Percentiles rank a stretch among this genome's conserved stretches.
phyloP scores from a whole-genome alignment of 768 basidiomycete species.

The Suillus cothurnatus region DNA sequence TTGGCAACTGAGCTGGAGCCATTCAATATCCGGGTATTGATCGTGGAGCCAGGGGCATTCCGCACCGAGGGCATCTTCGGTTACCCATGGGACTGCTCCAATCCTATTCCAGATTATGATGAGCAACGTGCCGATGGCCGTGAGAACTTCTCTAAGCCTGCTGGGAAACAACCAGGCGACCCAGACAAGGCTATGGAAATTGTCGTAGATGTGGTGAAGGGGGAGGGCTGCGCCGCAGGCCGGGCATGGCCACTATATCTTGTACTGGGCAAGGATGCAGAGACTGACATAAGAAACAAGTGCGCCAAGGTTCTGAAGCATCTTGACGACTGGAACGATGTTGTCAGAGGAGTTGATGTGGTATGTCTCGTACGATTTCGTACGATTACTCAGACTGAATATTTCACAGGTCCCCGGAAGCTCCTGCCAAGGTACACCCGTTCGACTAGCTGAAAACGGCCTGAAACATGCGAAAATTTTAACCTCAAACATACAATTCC shows the following conservation, averaged over 20 bases:
- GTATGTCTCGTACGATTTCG: neutral
- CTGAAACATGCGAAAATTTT: too few species aligned
- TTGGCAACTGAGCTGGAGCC: conserved; percentile 41
- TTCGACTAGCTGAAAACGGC: too few species aligned
- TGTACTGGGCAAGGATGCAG: conserved; percentile 31
- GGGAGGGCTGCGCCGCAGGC: conserved; percentile 34
- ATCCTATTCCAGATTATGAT: conserved; percentile 40
- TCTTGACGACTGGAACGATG: conserved; percentile 34
- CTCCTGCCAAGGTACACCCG: too few species aligned
- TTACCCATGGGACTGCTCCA: conserved; percentile 23
- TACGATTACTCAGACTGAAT: neutral
- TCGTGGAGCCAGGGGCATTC: conserved; percentile 46
- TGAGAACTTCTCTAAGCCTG: neutral
- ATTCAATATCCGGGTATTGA: conserved; percentile 40
- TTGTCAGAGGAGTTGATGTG: conserved; percentile 1
- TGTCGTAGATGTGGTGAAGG: conserved; percentile 37
- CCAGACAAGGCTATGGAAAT: conserved; percentile 34
- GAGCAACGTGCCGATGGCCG: conserved; percentile 15
- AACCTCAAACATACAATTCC: too few species aligned
- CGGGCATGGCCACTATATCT: conserved; percentile 24
- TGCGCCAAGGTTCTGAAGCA: conserved; percentile 19
- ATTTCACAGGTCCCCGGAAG: neutral
- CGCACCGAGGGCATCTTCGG: conserved; percentile 38
- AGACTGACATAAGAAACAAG: conserved; percentile 25
- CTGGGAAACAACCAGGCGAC: conserved; percentile 29